Evolutionary conservation across 164 flowering plant genomes (phyloP), one percentile per base, ranked within the genome.

Genomic region (Pachysandra terminalis): DNA sequence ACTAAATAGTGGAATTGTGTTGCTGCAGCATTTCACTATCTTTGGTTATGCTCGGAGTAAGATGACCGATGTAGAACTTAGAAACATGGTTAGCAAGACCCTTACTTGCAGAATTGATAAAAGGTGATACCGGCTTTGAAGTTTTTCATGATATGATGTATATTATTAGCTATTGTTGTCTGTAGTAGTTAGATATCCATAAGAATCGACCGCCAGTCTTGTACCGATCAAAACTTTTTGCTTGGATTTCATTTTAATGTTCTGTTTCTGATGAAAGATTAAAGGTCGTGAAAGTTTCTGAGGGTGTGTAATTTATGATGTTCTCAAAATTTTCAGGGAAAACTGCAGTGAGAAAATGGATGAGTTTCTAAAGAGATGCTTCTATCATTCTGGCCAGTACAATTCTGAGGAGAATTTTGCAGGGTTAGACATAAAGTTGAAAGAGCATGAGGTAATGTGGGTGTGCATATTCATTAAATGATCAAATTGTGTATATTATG

Each of bases 21-120:
- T 10, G 14, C 53, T 74, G 78, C 88, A 93, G 98, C 93, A 94
- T 71, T 94, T 94, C 64, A 86, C 93, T 2, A 68, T 94, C 13
- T 94, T 74, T 74, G 97, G 98, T 65, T 94, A 91, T 84, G 91
- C 98, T 55, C 83, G 97, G 72, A 91, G 93, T 77, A 91, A 89
- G 86, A 91, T 94, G 98, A 89, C 88, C 10, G 97, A 94, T 79
- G 89, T 83, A 32, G 97, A 90, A 73, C 83, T 94, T 22, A 82
- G 98, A 73, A 81, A 68, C 78, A 90, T 89, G 93, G 89, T 94
- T 71, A 88, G 96, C 87, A 87, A 69, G 80, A 94, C 97, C 10
- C 87, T 94, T 35, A 91, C 98, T 58, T 91, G 97, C 84, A 81
- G 98, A 74, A 94, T 94, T 51, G 97, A 94, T 75, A 78, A 86